phyloP scores from a whole-genome alignment of 345 rosid species.

The Citrus reticulata region DNA sequence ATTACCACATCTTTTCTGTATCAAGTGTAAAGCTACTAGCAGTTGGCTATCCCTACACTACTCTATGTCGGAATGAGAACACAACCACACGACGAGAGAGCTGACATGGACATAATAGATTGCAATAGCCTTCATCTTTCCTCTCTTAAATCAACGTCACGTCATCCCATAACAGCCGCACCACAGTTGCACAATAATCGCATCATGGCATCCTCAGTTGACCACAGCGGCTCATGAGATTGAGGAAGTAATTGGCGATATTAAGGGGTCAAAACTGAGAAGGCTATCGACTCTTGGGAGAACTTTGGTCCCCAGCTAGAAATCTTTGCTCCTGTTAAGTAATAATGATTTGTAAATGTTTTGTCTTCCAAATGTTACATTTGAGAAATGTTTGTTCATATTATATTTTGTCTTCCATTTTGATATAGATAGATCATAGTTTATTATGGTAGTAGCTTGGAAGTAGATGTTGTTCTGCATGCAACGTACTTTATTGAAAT shows the following conservation, averaged over 20 bases:
- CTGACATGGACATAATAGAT: no score
- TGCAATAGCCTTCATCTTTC: no score
- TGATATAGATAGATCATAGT: background rate
- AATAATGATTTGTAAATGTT: constrained; percentile 1
- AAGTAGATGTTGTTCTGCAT: background rate
- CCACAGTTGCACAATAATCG: no score
- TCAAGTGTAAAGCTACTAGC: no score
- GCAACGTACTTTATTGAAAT: background rate
- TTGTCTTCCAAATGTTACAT: background rate
- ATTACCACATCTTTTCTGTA: no score
- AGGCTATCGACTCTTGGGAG: constrained; percentile 46
- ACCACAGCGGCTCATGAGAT: constrained; percentile 42
- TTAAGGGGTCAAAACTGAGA: constrained; percentile 73
- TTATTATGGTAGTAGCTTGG: background rate
- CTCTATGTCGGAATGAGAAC: no score
- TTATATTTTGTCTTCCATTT: background rate
- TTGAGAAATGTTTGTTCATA: background rate
- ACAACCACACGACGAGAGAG: no score
- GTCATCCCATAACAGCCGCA: no score
- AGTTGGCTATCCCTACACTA: no score
- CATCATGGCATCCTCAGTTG: no score
- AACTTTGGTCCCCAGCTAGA: constrained; percentile 68
- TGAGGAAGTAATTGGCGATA: constrained; percentile 67
- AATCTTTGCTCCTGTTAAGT: constrained; percentile 58
- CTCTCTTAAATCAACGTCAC: no score